phyloP scores from a whole-genome alignment of 768 basidiomycete genomes.

The Tulasnella calospora region DNA sequence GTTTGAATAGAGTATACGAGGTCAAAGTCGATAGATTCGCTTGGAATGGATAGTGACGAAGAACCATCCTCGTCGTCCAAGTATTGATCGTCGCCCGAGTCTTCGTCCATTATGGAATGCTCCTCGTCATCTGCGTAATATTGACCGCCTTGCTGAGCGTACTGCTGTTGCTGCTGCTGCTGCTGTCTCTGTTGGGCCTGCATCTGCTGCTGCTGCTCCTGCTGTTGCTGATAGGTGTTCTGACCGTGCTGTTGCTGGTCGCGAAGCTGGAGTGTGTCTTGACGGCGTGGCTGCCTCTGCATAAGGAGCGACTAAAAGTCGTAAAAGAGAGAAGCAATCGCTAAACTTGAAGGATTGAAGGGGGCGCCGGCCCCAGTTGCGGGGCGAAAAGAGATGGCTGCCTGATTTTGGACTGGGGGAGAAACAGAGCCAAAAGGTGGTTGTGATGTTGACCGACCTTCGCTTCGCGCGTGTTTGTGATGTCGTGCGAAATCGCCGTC shows the following conservation, averaged over 20 bases:
- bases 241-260: constrained; percentile 50
- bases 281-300: constrained; percentile 36
- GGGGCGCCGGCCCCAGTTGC: background rate
- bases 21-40: constrained; percentile 90
- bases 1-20: constrained; percentile 91
- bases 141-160: constrained; percentile 8
- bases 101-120: constrained; percentile 81
- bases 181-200: constrained; percentile 43
- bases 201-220: constrained; percentile 36
- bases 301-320: background rate
- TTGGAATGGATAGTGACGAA: constrained; percentile 79
- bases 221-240: constrained; percentile 43
- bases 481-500: background rate
- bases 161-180: constrained; percentile 45
- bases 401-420: background rate
- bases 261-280: constrained; percentile 70
- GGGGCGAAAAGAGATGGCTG: background rate
- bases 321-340: background rate
- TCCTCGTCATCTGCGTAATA: constrained; percentile 50
- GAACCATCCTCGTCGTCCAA: constrained; percentile 66
- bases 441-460: background rate
- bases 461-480: background rate
- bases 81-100: constrained; percentile 57
- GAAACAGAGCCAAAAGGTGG: constrained; percentile 8
- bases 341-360: background rate